Conservation (phyloP, 2,329 filamentous ascomycete genomes). For the Gaeumannomyces tritici region DNA sequence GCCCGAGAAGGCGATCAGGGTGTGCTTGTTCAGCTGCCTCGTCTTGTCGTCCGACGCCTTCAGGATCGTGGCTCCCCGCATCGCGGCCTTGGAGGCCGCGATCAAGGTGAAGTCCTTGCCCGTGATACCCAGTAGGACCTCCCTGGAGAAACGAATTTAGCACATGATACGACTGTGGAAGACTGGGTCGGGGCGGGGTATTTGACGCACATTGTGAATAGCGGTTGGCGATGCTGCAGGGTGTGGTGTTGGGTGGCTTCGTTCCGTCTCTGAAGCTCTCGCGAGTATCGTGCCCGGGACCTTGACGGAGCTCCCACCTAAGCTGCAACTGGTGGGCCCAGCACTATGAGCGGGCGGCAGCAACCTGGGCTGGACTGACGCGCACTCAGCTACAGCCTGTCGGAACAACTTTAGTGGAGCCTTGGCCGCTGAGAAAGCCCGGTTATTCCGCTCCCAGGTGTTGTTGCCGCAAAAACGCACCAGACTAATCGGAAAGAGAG, state of each 20-base stretch:
- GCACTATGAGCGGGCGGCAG: neutral
- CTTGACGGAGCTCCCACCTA: neutral
- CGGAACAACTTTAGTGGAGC: constrained; percentile 8
- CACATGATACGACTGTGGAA: neutral
- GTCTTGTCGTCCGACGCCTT: constrained; percentile 98
- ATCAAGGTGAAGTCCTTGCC: constrained; percentile 99
- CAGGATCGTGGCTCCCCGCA: constrained; percentile 93
- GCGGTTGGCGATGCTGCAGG: constrained; percentile 2
- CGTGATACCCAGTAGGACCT: constrained; percentile 95
- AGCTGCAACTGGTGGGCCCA: neutral
- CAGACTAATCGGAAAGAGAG: constrained; percentile 2
- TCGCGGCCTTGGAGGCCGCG: constrained; percentile 93
- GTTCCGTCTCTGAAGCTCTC: neutral
- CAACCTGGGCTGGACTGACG: constrained; percentile 12
- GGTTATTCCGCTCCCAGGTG: neutral
- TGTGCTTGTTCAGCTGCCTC: constrained; percentile 82
- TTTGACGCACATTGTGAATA: constrained; percentile 17
- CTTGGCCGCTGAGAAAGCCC: constrained; percentile 7
- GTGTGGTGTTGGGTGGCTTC: constrained; percentile 4
- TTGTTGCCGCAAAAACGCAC: neutral
- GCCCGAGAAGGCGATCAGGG: constrained; percentile 87
- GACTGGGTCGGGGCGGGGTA: neutral
- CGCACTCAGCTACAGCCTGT: constrained; percentile 34
- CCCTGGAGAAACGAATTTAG: constrained; percentile 46
- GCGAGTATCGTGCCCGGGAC: neutral